Percentiles rank a stretch among this genome's conserved stretches.
Evolutionary conservation across 2,329 filamentous ascomycete genomes (phyloP).

Genomic region (Apiospora saccharicola): DNA sequence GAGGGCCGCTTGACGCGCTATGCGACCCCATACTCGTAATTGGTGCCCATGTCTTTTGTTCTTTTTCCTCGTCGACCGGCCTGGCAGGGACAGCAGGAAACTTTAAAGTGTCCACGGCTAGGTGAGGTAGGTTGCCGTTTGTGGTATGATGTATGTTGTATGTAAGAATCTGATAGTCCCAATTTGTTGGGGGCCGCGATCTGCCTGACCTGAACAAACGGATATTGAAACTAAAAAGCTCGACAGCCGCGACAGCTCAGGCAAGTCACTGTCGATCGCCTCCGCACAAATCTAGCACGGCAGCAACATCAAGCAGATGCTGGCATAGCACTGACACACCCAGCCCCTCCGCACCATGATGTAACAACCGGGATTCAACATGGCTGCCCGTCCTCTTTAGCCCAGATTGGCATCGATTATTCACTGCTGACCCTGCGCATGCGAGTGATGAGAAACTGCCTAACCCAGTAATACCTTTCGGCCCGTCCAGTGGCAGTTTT

Average conservation of each 20-base stretch:
- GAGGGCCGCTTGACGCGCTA: constrained; percentile 21
- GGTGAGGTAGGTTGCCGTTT: constrained; percentile 10
- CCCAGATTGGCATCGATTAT: constrained; percentile 8
- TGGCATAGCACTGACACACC: constrained; percentile 14
- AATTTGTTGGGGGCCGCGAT: constrained; percentile 20
- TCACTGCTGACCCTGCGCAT: constrained; percentile 10
- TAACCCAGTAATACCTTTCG: constrained; percentile 19
- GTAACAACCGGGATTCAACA: background rate
- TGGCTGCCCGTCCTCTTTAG: constrained; percentile 9
- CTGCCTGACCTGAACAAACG: constrained; percentile 18
- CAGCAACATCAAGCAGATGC: background rate
- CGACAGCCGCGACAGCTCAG: constrained; percentile 21
- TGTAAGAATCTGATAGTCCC: constrained; percentile 11
- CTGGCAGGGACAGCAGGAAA: constrained; percentile 7
- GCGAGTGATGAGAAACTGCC: constrained; percentile 15
- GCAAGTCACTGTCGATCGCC: constrained; percentile 18
- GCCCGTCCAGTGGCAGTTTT: constrained; percentile 15
- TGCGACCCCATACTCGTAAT: constrained; percentile 21
- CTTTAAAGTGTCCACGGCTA: constrained; percentile 10
- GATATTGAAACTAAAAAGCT: constrained; percentile 21
- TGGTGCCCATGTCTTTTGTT: background rate
- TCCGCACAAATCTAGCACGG: constrained; percentile 3
- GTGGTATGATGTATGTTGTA: constrained; percentile 12
- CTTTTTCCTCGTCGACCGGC: background rate
- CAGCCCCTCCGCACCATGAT: constrained; percentile 19